Conservation (phyloP, 1,139 yeast genomes). For the Ogataea hybrid region DNA sequence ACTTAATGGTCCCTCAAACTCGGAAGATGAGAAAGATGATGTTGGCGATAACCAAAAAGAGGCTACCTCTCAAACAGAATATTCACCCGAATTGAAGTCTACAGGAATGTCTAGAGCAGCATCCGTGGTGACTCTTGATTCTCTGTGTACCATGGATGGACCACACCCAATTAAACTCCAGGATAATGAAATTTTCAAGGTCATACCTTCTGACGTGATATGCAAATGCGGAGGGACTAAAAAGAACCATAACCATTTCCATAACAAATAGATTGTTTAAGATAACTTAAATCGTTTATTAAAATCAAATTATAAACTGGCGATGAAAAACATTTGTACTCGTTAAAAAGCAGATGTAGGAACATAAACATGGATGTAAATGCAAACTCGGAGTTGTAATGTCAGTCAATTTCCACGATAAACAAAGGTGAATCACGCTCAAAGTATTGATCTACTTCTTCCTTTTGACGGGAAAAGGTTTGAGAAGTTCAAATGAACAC, state of each 20-base stretch:
- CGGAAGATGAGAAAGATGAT: background rate
- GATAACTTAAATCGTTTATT: slow-evolving; percentile 1
- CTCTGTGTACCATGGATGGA: slow-evolving; percentile 25
- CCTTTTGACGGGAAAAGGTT: slow-evolving; percentile 42
- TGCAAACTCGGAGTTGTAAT: slow-evolving; percentile 9
- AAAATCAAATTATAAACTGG: slow-evolving; percentile 8
- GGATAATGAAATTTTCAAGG: slow-evolving; percentile 13
- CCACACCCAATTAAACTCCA: slow-evolving; percentile 21
- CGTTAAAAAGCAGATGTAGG: slow-evolving; percentile 4
- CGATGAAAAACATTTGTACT: slow-evolving; percentile 7
- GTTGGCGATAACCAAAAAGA: background rate
- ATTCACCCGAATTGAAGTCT: background rate
- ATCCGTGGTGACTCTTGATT: slow-evolving; percentile 18
- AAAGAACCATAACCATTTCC: slow-evolving; percentile 28
- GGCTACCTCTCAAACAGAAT: background rate
- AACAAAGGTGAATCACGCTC: background rate
- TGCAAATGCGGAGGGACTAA: slow-evolving; percentile 23
- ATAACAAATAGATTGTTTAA: slow-evolving; percentile 1
- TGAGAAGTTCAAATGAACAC: slow-evolving; percentile 80
- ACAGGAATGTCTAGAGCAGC: slow-evolving; percentile 12
- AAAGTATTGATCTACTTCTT: slow-evolving; percentile 6
- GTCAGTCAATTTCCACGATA: background rate
- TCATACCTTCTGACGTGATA: slow-evolving; percentile 27
- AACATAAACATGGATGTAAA: background rate
- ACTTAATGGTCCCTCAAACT: background rate